These are phyloP conservation scores for Pythium periplocum DNA, from an alignment of 352 stramenopile genomes.

Conservation along the genomic window DNA sequence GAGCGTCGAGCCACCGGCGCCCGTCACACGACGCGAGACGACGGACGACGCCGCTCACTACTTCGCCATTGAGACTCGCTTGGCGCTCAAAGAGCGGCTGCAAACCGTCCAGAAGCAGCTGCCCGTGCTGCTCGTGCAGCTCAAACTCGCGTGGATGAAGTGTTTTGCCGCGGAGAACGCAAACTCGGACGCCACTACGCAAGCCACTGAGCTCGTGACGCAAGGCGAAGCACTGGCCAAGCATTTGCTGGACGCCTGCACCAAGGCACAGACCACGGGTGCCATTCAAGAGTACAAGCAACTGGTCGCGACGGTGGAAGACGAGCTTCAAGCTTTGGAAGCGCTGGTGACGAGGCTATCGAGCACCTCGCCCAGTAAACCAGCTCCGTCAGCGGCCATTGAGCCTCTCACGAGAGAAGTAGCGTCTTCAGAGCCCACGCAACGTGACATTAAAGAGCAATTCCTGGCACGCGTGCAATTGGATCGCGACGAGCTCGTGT, in stretches of 20 bases:
- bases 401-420: no score
- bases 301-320: slow-evolving; percentile 35
- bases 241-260: slow-evolving; percentile 35
- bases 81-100: slow-evolving; percentile 43
- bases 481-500: slow-evolving; percentile 20
- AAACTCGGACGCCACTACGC: slow-evolving; percentile 6
- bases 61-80: slow-evolving; percentile 55
- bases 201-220: slow-evolving; percentile 25
- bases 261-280: slow-evolving; percentile 24
- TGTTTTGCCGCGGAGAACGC: slow-evolving; percentile 24
- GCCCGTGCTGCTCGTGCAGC: slow-evolving; percentile 33
- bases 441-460: no score
- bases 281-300: slow-evolving; percentile 41
- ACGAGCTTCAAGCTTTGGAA: slow-evolving; percentile 32
- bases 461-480: no score
- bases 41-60: slow-evolving; percentile 31
- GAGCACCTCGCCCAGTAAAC: no score
- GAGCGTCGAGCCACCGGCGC: no score
- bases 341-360: slow-evolving; percentile 26
- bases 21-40: no score
- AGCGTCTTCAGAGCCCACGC: no score
- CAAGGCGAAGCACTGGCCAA: slow-evolving; percentile 33
- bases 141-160: slow-evolving; percentile 61
- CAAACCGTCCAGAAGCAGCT: slow-evolving; percentile 32
- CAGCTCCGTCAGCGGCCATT: no score